phyloP scores from a whole-genome alignment of 225 moss, liverwort and hornwort species.

The Bryoerythrophyllum caledonicum region DNA sequence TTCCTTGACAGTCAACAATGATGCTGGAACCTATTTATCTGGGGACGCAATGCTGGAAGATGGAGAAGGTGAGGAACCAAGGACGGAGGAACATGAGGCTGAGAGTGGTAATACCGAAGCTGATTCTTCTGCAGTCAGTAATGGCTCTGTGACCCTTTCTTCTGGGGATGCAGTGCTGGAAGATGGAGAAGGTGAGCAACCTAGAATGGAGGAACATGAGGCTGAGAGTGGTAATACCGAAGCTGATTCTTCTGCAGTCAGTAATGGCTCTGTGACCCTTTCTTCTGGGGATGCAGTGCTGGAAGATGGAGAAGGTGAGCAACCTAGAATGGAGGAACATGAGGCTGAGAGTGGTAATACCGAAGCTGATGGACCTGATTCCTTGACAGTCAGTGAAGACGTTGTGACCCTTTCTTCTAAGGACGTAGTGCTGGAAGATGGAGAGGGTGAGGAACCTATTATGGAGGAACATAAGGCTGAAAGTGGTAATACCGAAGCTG shows the following conservation, averaged over 20 bases:
- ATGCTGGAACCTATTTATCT: too few relatives aligned
- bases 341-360: background rate
- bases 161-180: background rate
- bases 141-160: background rate
- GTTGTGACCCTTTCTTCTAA: background rate
- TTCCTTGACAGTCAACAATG: background rate
- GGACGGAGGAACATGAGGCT: conserved; percentile 1
- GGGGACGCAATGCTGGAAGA: background rate
- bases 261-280: background rate
- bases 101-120: background rate
- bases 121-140: background rate
- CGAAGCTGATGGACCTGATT: background rate
- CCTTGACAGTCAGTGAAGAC: background rate
- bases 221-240: too few relatives aligned
- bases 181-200: background rate
- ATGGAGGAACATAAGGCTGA: too few relatives aligned
- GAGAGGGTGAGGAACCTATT: too few relatives aligned
- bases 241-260: background rate
- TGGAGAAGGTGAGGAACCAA: conserved; percentile 15
- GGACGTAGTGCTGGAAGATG: background rate
- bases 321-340: background rate
- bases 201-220: too few relatives aligned
- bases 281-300: background rate
- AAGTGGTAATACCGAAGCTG: too few relatives aligned
- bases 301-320: conserved; percentile 13